Evolutionary conservation across 306 rosid species (phyloP).

Genomic region (Cucurbita argyrosperma): DNA sequence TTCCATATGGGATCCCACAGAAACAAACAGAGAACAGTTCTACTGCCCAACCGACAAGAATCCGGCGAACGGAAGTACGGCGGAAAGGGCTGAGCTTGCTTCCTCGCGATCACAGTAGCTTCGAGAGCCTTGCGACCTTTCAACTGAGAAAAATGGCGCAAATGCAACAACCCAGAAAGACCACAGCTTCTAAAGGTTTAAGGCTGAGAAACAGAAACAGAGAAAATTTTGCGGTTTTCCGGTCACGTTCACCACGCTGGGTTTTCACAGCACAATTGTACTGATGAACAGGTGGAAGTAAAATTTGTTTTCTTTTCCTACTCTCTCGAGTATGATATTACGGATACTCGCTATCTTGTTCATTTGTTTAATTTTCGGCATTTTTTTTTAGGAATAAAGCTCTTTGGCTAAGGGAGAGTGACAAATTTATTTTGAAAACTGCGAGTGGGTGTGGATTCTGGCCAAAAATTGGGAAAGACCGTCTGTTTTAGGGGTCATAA

Average conservation of each 20-base stretch:
- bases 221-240: not conserved
- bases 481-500: not conserved
- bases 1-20: no score
- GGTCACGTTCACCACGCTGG: not conserved
- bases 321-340: not conserved
- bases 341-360: not conserved
- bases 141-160: not conserved
- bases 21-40: no score
- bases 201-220: not conserved
- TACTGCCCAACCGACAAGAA: slow-evolving; percentile 17
- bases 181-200: not conserved
- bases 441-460: not conserved
- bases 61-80: slow-evolving; percentile 30
- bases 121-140: not conserved
- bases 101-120: slow-evolving; percentile 3
- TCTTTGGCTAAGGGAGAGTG: not conserved
- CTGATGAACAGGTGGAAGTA: not conserved
- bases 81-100: slow-evolving; percentile 15
- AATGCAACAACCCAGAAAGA: not conserved
- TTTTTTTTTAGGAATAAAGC: not conserved
- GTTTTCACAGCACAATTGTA: not conserved
- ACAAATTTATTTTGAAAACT: not conserved
- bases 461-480: not conserved
- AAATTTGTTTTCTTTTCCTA: not conserved
- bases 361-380: not conserved